Base-by-base conservation (phyloP, 179 eudicot species). In the Drosera spatulata region DNA sequence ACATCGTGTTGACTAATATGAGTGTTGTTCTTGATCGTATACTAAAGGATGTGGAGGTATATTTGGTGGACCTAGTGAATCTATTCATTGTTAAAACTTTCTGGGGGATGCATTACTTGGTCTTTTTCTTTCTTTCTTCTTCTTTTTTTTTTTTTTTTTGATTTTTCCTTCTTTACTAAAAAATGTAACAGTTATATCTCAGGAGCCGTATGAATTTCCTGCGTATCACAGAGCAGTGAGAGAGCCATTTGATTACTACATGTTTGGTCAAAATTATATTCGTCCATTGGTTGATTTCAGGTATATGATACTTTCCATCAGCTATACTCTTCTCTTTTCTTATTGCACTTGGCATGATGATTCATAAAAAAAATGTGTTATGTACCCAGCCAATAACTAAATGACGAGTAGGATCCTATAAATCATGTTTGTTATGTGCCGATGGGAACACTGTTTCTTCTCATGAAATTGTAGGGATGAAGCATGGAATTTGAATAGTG, bases 141-240 rank as follows among this genome's bases (percentile, higher is more conserved):
- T 14, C 33, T 52, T 52, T 13, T 10, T 52, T 33, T n/a, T 12
- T 2, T n/a, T 10, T 52, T 52, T 12, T 12, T 4, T 4, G 12
- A 52, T 33, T n/a, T 6, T 33, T 52, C 14, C 6, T 43, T 4
- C 8, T 43, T 43, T 7, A 43, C 37, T 50, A 56, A 41, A 39
- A 44, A 62, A 65, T 38, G 37, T 63, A 73, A 67, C 63, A 56
- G 44, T 67, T 59, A 48, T 55, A 71, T 81, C 69, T 60, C 96
- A 94, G 97, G 97, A 94, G 12, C 85, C 97, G 55, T 94, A 78
- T 61, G 72, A 67, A 59, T 83, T 91, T 79, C 71, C 84, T 61
- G 85, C 99, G 15, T 60, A 82, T 73, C 99, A 94, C 73, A 74
- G 76, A 73, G 99, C 99, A 63, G 68, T 91, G 70, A 86, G 95